These are phyloP conservation scores for Kingdonia uniflora DNA, from an alignment of 164 flowering plant genomes.

Conservation along the genomic window DNA sequence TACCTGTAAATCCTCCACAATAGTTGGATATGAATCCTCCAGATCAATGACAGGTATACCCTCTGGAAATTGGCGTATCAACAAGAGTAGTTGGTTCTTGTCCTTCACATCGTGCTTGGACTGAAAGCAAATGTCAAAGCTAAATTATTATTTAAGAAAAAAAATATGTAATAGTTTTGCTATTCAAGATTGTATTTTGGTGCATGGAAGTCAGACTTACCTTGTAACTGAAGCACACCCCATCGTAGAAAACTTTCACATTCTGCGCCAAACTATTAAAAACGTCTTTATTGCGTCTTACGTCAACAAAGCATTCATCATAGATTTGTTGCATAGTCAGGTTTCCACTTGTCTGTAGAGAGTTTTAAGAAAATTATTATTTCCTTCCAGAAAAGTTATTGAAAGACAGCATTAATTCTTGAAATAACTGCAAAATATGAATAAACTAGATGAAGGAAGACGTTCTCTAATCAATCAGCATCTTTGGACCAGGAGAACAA, in stretches of 20 bases:
- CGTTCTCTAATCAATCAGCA: no score
- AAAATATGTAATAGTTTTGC: background rate
- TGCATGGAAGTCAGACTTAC: constrained; percentile 14
- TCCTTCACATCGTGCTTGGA: constrained; percentile 63
- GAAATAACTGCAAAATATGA: no score
- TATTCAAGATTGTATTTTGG: background rate
- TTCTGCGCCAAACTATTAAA: constrained; percentile 61
- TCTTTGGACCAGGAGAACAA: no score
- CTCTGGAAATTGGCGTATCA: constrained; percentile 43
- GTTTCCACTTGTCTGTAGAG: constrained; percentile 50
- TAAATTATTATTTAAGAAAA: background rate
- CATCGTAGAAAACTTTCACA: constrained; percentile 56
- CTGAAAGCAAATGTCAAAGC: constrained; percentile 17
- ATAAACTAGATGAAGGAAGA: no score
- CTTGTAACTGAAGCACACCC: constrained; percentile 64
- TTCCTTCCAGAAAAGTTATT: no score
- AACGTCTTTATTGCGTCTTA: constrained; percentile 50
- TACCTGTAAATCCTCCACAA: constrained; percentile 65
- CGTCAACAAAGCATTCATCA: constrained; percentile 57
- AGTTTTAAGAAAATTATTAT: no score
- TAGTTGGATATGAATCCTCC: constrained; percentile 57
- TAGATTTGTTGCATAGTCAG: constrained; percentile 59
- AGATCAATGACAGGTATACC: constrained; percentile 57
- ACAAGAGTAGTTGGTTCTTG: constrained; percentile 26
- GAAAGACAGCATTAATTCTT: no score